Conservation (phyloP, 108 stramenopile genomes). For the Heterococcus sp. region DNA sequence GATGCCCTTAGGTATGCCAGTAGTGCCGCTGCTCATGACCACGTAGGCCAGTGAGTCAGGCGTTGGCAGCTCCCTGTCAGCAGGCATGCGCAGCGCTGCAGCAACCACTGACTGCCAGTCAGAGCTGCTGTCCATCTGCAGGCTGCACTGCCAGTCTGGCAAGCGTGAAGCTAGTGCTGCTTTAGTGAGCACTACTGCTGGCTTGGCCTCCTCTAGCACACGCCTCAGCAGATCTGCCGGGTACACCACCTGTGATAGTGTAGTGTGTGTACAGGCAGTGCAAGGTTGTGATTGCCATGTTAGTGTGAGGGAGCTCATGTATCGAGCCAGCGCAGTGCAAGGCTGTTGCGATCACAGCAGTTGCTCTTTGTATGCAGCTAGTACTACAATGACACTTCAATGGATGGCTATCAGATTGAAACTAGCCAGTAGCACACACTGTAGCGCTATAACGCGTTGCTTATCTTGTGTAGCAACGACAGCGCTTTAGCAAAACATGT, state of each 20-base stretch:
- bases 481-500: too few species aligned
- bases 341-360: too few species aligned
- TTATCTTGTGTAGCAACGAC: slow-evolving; percentile 6
- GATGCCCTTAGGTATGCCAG: slow-evolving; percentile 67
- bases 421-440: too few species aligned
- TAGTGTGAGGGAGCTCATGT: too few species aligned
- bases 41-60: slow-evolving; percentile 68
- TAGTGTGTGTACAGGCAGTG: too few species aligned
- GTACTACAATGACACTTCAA: too few species aligned
- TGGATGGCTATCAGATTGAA: too few species aligned
- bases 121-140: slow-evolving; percentile 19
- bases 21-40: slow-evolving; percentile 65
- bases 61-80: slow-evolving; percentile 11
- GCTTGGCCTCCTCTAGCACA: slow-evolving; percentile 56
- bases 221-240: slow-evolving; percentile 64
- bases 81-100: slow-evolving; percentile 7
- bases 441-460: too few species aligned
- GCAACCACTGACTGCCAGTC: slow-evolving; percentile 1
- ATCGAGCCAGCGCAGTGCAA: too few species aligned
- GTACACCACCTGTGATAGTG: slow-evolving; percentile 62
- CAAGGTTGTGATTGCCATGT: too few species aligned
- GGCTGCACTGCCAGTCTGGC: slow-evolving; percentile 29
- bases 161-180: slow-evolving; percentile 40
- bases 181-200: slow-evolving; percentile 54
- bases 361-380: too few species aligned